Conservation (phyloP, 352 stramenopile genomes). For the Phytophthora podocarpi region DNA sequence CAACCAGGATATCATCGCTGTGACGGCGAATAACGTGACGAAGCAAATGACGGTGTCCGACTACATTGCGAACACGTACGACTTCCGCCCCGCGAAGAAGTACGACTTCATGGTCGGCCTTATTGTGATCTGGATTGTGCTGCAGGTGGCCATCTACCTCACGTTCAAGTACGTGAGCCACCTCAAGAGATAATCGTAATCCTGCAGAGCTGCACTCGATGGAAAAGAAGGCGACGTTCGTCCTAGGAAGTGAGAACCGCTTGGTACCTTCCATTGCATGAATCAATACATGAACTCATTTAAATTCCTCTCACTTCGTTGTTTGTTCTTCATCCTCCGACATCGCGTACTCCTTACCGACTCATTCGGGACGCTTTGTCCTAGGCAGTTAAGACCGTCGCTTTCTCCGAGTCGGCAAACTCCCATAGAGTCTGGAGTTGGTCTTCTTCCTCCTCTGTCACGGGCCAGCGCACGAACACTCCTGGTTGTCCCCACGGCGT, state of each 20-base stretch:
- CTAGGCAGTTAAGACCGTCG: too few relatives aligned
- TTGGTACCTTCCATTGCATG: too few relatives aligned
- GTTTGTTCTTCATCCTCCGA: too few relatives aligned
- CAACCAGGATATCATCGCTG: slow-evolving; percentile 24
- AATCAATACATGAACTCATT: too few relatives aligned
- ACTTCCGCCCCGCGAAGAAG: slow-evolving; percentile 54
- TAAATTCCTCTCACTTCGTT: too few relatives aligned
- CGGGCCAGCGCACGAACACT: slow-evolving; percentile 34
- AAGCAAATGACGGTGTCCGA: too few relatives aligned
- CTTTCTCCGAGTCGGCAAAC: slow-evolving; percentile 26
- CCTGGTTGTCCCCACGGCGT: slow-evolving; percentile 22
- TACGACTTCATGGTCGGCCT: slow-evolving; percentile 48
- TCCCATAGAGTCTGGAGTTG: slow-evolving; percentile 24
- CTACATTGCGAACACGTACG: slow-evolving; percentile 50
- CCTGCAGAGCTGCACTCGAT: too few relatives aligned
- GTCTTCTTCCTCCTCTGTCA: slow-evolving; percentile 31
- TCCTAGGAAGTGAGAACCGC: too few relatives aligned
- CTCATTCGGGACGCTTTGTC: too few relatives aligned
- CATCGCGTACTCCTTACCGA: too few relatives aligned
- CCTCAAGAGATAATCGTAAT: slow-evolving; percentile 74
- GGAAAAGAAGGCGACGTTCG: too few relatives aligned
- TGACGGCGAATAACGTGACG: slow-evolving; percentile 7
- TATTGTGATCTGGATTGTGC: slow-evolving; percentile 52
- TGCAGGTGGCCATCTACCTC: slow-evolving; percentile 63
- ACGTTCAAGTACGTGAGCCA: slow-evolving; percentile 77